phyloP scores from a whole-genome alignment of 1,284 basidiomycete genomes.

The Phylloporus sp. region DNA sequence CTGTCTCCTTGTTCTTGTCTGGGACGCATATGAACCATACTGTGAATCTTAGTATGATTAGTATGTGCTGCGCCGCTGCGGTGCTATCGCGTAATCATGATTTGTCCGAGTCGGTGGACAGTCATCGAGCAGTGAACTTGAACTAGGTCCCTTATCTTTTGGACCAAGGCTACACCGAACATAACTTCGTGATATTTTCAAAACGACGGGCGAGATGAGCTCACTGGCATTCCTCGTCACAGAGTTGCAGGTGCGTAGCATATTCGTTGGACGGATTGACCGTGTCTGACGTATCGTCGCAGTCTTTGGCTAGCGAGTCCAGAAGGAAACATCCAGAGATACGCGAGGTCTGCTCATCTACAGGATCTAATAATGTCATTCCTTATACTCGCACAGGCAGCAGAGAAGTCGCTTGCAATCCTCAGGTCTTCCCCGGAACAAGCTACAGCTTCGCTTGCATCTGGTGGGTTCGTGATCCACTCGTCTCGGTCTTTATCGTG shows the following conservation, averaged over 20 bases:
- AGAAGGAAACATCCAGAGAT: conserved; percentile 84
- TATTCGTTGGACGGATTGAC: not conserved
- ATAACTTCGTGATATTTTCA: no score
- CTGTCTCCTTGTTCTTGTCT: no score
- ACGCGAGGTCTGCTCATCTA: conserved; percentile 64
- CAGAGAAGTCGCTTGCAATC: conserved; percentile 84
- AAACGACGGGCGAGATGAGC: conserved; percentile 47
- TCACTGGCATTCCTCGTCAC: conserved; percentile 63
- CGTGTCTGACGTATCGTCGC: conserved; percentile 16
- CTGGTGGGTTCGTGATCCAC: conserved; percentile 55
- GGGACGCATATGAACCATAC: no score
- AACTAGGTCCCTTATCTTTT: no score
- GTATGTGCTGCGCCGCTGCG: no score
- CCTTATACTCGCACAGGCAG: conserved; percentile 59
- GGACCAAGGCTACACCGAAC: no score
- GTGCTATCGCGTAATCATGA: no score
- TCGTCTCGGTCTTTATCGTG: not conserved
- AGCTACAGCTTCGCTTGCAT: conserved; percentile 66
- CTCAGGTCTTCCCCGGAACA: conserved; percentile 79
- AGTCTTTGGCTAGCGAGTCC: conserved; percentile 83
- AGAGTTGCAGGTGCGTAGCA: conserved; percentile 54
- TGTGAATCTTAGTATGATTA: no score
- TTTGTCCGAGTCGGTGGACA: no score
- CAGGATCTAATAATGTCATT: not conserved
- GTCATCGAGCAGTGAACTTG: no score